phyloP scores from a whole-genome alignment of 2,329 filamentous ascomycete species.

The Calonectria pseudoturangicola region DNA sequence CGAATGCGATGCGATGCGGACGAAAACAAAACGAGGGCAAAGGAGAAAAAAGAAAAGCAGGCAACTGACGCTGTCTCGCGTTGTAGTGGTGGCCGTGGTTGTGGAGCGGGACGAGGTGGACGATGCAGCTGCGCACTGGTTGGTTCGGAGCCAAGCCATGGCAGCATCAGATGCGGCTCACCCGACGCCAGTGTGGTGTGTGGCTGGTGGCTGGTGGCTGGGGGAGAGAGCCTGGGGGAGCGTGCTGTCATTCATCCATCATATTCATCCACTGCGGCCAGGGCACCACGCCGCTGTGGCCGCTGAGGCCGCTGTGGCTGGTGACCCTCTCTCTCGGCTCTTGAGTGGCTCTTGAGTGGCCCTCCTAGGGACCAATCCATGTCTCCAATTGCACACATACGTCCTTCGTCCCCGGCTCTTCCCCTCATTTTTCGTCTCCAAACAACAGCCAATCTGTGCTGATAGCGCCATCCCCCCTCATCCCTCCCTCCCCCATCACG shows the following conservation, averaged over 20 bases:
- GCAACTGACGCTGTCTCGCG: slow-evolving; percentile 43
- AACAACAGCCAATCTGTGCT: slow-evolving; percentile 16
- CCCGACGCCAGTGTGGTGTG: slow-evolving; percentile 35
- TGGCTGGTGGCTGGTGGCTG: slow-evolving; percentile 47
- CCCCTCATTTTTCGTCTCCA: slow-evolving; percentile 13
- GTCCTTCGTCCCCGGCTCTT: not conserved
- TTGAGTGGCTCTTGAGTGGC: too few relatives aligned
- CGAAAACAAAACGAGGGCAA: slow-evolving; percentile 34
- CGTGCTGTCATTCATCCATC: too few relatives aligned
- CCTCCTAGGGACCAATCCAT: slow-evolving; percentile 20
- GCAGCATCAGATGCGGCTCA: slow-evolving; percentile 49
- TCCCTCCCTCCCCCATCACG: not conserved
- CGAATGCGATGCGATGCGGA: slow-evolving; percentile 13
- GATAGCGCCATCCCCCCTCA: not conserved
- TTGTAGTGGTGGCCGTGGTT: slow-evolving; percentile 34
- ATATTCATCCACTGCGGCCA: too few relatives aligned
- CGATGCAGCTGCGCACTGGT: slow-evolving; percentile 38
- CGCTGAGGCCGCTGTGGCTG: slow-evolving; percentile 6
- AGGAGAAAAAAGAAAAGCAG: slow-evolving; percentile 39
- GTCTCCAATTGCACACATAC: slow-evolving; percentile 24
- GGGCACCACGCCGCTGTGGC: too few relatives aligned
- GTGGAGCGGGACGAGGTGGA: slow-evolving; percentile 37
- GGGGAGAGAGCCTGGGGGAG: not conserved
- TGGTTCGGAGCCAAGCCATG: slow-evolving; percentile 35
- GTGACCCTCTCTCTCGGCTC: not conserved